Base-by-base conservation (phyloP, 1,139 yeast species). In the Candida glucosophila region DNA sequence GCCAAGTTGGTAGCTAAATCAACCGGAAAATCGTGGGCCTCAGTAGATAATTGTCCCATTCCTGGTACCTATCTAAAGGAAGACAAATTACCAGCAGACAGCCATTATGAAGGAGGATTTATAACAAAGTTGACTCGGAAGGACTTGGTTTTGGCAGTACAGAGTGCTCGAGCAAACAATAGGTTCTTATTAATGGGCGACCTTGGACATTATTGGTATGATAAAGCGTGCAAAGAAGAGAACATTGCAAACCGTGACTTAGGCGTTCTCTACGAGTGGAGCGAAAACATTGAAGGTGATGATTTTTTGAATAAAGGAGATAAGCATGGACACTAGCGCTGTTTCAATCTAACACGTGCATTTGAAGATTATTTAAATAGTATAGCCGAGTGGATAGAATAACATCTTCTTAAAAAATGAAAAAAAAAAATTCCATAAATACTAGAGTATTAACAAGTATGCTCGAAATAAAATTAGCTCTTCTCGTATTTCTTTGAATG, bases 11-110 rank as follows among this genome's bases (percentile, higher is more conserved):
- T 73, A 14, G 52, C 74, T 19, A 70, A 68, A 2, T 67, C 75
- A n/a, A 67, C 77, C 5, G 79, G 78, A 20, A 65, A 70, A 37
- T 57, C 71, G n/a, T 73, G 79, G 79, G 73, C 77, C 11, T 58
- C 74, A 2, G 74, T 66, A 20, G 74, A 67, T 40, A 73, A 73
- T 45, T 69, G 73, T 44, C 79, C 79, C 2, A 73, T 73, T 23
- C 64, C 68, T 1, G 73, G 72, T 4, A 67, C 64, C 6, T 61
- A 63, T 32, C 66, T 72, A 4, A 39, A 55, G 10, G 68, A 60
- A 24, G 39, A 40, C 26, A 39, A 45, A 23, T 37, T 63, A 34
- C 78, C 79, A 2, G 58, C 69, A 15, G 71, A 68, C 24, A 55
- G 53, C 11, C 66, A 58, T 19, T 73, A 60, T 40, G 43, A 51